These are phyloP conservation scores for Lepiota brunneoincarnata DNA, from an alignment of 768 basidiomycete genomes.

Conservation along the genomic window DNA sequence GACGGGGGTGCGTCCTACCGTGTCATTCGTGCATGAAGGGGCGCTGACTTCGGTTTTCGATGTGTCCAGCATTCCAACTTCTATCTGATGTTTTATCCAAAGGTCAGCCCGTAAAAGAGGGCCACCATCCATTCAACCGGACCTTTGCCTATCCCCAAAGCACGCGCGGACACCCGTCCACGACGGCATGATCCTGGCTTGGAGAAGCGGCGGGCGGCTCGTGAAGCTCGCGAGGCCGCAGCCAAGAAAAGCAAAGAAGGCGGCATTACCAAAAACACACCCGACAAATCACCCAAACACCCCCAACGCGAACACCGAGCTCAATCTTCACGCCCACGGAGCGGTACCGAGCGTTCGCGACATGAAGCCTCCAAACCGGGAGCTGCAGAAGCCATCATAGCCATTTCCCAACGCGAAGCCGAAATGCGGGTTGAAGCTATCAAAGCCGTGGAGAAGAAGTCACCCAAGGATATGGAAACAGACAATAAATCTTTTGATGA, in stretches of 20 bases:
- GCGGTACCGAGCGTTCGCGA: constrained; percentile 9
- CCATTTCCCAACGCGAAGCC: constrained; percentile 1
- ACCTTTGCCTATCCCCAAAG: background rate
- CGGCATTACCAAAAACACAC: background rate
- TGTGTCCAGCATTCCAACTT: background rate
- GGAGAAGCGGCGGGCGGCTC: constrained; percentile 16
- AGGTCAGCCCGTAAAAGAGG: background rate
- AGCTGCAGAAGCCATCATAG: constrained; percentile 7
- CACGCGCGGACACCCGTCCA: background rate
- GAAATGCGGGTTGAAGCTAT: background rate
- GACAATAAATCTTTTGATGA: background rate
- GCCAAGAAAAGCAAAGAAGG: background rate
- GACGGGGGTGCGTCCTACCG: background rate
- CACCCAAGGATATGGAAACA: background rate
- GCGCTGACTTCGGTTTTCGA: no score
- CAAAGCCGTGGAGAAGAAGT: background rate
- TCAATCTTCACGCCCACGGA: background rate
- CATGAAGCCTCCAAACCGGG: background rate
- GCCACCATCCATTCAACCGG: background rate
- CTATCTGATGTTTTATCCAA: background rate
- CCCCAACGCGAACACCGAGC: background rate
- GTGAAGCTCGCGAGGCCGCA: constrained; percentile 20
- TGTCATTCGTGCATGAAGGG: no score
- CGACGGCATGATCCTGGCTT: constrained; percentile 6
- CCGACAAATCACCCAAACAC: background rate